Evolutionary conservation across 108 stramenopile genomes (phyloP).

Genomic region (Pseudonitzschia delicatissima): DNA sequence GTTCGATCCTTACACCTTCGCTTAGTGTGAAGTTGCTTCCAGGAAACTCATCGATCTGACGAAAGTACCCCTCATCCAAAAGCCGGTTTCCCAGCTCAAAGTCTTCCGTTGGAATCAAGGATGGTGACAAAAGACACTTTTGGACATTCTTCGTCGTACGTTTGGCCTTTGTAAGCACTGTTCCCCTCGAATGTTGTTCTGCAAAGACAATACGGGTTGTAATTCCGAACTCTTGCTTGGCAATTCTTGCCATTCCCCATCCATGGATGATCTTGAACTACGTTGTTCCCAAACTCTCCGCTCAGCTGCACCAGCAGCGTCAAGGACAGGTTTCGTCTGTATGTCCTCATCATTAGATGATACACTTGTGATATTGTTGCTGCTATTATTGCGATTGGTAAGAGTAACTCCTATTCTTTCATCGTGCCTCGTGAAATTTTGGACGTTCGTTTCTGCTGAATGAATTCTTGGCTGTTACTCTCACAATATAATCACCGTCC

Average conservation of each 20-base stretch:
- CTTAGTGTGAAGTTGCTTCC: not conserved
- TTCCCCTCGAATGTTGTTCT: constrained; percentile 14
- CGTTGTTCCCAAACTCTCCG: constrained; percentile 63
- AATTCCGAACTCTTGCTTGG: constrained; percentile 35
- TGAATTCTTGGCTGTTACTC: too few species aligned
- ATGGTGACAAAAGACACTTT: constrained; percentile 8
- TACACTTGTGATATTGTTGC: too few species aligned
- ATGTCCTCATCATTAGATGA: too few species aligned
- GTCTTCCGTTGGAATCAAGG: not conserved
- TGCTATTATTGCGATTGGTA: too few species aligned
- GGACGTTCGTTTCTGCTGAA: too few species aligned
- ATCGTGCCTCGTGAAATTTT: too few species aligned
- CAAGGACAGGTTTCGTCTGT: not conserved
- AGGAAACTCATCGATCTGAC: not conserved
- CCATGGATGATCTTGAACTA: constrained; percentile 38
- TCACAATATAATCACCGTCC: too few species aligned
- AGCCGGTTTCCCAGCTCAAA: not conserved
- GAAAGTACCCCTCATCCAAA: not conserved
- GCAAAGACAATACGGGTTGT: constrained; percentile 16
- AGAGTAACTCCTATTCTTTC: too few species aligned
- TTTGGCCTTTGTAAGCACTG: constrained; percentile 19
- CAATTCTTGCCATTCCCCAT: constrained; percentile 26
- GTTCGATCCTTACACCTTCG: not conserved
- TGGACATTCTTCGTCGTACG: constrained; percentile 13
- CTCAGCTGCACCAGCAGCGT: constrained; percentile 45